These are phyloP conservation scores for Globisporangium orthogonon DNA, from an alignment of 352 stramenopile genomes.

Conservation along the genomic window DNA sequence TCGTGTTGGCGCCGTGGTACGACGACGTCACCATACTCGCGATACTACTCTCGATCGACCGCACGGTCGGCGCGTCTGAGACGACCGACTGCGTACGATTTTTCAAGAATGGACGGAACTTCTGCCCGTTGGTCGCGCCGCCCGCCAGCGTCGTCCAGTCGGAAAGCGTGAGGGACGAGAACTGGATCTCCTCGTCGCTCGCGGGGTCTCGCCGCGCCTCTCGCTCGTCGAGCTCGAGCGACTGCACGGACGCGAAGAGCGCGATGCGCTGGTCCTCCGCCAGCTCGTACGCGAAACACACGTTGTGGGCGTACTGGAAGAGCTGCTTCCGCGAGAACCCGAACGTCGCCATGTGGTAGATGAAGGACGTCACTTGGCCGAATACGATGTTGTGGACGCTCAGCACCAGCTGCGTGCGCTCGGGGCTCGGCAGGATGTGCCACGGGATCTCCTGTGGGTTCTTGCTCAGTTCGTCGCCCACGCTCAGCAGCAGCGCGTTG, in stretches of 20 bases:
- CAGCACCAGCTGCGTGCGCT: constrained; percentile 66
- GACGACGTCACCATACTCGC: constrained; percentile 20
- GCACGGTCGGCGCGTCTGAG: constrained; percentile 9
- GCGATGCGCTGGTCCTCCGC: constrained; percentile 72
- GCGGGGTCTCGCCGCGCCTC: constrained; percentile 11
- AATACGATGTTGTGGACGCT: constrained; percentile 76
- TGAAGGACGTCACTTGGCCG: constrained; percentile 63
- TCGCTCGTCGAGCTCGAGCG: constrained; percentile 18
- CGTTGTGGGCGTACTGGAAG: constrained; percentile 64
- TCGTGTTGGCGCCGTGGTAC: constrained; percentile 17
- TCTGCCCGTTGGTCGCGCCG: constrained; percentile 15
- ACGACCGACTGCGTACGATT: constrained; percentile 17
- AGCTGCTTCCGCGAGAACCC: constrained; percentile 59
- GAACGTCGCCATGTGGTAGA: constrained; percentile 75
- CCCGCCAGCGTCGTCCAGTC: constrained; percentile 50
- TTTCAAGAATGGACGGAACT: constrained; percentile 24
- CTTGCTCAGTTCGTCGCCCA: constrained; percentile 77
- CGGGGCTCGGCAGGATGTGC: constrained; percentile 49
- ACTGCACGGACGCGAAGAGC: constrained; percentile 51
- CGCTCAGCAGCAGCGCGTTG: constrained; percentile 62
- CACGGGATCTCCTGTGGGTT: constrained; percentile 52
- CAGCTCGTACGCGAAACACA: constrained; percentile 77
- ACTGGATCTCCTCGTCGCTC: constrained; percentile 38
- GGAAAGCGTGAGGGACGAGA: constrained; percentile 50
- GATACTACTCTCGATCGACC: constrained; percentile 26